Conservation (phyloP, 2,329 filamentous ascomycete genomes). For the Pseudogymnoascus sp. region DNA sequence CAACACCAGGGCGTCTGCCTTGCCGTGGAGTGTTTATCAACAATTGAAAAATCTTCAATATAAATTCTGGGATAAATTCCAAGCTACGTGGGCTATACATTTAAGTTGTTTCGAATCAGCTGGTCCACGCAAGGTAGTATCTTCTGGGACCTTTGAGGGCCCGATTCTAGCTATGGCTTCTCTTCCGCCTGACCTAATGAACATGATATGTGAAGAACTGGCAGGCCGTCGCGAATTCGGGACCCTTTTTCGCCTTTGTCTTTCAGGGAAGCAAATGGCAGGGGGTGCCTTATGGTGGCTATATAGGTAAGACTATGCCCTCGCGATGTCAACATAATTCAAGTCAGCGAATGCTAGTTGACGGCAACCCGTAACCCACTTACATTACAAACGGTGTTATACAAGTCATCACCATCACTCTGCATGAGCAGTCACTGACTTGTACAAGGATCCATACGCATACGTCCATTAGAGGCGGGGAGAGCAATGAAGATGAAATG, state of each 20-base stretch:
- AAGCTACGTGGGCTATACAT: background rate
- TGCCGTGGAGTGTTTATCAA: background rate
- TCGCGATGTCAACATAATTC: background rate
- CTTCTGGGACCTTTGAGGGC: background rate
- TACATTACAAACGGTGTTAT: background rate
- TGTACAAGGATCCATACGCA: constrained; percentile 39
- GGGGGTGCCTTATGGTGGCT: constrained; percentile 52
- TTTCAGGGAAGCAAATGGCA: constrained; percentile 48
- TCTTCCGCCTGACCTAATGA: constrained; percentile 44
- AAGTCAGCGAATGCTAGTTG: background rate
- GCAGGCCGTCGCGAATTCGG: constrained; percentile 48
- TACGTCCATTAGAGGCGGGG: constrained; percentile 37
- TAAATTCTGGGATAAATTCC: background rate
- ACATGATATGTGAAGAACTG: constrained; percentile 54
- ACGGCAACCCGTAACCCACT: background rate
- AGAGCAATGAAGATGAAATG: constrained; percentile 35
- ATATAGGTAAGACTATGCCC: constrained; percentile 46
- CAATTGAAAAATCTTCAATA: background rate
- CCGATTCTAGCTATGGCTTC: constrained; percentile 37
- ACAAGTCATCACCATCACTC: background rate
- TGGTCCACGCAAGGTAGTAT: background rate
- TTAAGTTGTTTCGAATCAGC: background rate
- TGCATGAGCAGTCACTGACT: constrained; percentile 18
- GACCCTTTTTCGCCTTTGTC: constrained; percentile 53
- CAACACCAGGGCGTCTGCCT: background rate